Base-by-base conservation (phyloP, 2,329 filamentous ascomycete species). In the Cladosporium austrohemisphaericum region DNA sequence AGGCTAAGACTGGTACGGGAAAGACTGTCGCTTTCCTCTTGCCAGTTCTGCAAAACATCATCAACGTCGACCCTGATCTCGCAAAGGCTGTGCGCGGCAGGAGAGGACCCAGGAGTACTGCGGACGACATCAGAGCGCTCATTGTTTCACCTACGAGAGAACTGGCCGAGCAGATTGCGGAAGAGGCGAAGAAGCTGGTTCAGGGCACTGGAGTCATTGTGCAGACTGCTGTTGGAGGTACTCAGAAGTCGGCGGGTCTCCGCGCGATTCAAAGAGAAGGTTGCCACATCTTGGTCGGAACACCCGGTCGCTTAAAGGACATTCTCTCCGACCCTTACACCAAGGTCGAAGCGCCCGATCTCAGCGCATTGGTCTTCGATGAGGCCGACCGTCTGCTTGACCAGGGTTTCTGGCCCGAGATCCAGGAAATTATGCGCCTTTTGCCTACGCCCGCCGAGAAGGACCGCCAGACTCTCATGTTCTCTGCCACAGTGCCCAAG, bases 1-100 rank as follows among this genome's bases (percentile, higher is more conserved):
- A 97, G 73, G 93, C 93, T 52, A 95, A 88, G 72, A 98, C 93
- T 7, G 93, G 93, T 65, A 97, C 93, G 3, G 93, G 93, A 65
- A 98, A 98, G 73, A 98, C 93, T 0, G 73, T 97, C 50, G 93
- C 88, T 28, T 98, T 97, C 75, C 77, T 98, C 19, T 71, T 97
- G 5, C 93, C 93, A 43, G 75, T 90, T 6, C 72, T 97, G 45
- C 88, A 96, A 66, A 84, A 83, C 52, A 86, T 95, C 63, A 73
- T 95, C 53, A 67, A 71, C 16, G 71, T 76, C 52, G 80, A 88
- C 55, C 80, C 83, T 1, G 68, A 72, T 0, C 76, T 94, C 26
- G 81, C 78, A 45, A 66, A 72, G 29, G 56, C 58, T 51, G 58
- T 63, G 16, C 49, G 64, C 49, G 67, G 74, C 3, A 77, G 67